phyloP scores from a whole-genome alignment of 2,329 filamentous ascomycete genomes.

The Ophiosphaerella korrae region DNA sequence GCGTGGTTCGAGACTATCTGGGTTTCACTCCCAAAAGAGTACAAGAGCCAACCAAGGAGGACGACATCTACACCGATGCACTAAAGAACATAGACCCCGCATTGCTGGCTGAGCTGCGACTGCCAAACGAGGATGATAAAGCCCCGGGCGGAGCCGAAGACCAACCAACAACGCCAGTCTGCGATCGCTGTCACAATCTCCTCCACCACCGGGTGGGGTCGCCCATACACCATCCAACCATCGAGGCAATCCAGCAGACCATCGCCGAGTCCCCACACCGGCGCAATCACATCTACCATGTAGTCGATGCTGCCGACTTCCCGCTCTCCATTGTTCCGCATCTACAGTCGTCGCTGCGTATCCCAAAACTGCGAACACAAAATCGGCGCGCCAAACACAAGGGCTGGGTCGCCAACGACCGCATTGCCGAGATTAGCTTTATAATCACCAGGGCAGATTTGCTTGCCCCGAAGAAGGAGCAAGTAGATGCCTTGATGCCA shows the following conservation, averaged over 20 bases:
- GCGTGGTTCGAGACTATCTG: slow-evolving; percentile 52
- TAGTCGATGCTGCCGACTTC: slow-evolving; percentile 94
- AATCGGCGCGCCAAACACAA: slow-evolving; percentile 76
- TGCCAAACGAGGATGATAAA: slow-evolving; percentile 27
- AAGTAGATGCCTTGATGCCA: slow-evolving; percentile 85
- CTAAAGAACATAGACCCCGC: slow-evolving; percentile 37
- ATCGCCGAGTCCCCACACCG: slow-evolving; percentile 87
- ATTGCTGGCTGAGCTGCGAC: slow-evolving; percentile 36
- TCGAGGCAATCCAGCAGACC: slow-evolving; percentile 80
- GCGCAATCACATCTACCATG: slow-evolving; percentile 92
- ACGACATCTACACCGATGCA: slow-evolving; percentile 45
- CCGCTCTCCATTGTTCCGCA: slow-evolving; percentile 88
- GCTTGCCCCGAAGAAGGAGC: slow-evolving; percentile 79
- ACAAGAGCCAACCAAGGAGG: slow-evolving; percentile 33
- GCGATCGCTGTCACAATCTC: slow-evolving; percentile 85
- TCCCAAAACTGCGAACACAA: slow-evolving; percentile 75
- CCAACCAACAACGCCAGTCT: slow-evolving; percentile 61
- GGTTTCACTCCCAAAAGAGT: slow-evolving; percentile 26
- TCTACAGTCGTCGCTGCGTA: slow-evolving; percentile 70
- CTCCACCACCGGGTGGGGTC: slow-evolving; percentile 74
- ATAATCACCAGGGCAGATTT: slow-evolving; percentile 89
- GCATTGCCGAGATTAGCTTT: slow-evolving; percentile 81
- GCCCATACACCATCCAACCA: slow-evolving; percentile 78
- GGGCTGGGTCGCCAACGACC: slow-evolving; percentile 67
- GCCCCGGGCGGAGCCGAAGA: slow-evolving; percentile 8